Evolutionary conservation across 2,329 filamentous ascomycete genomes (phyloP).

Genomic region (Calonectria crousiana): DNA sequence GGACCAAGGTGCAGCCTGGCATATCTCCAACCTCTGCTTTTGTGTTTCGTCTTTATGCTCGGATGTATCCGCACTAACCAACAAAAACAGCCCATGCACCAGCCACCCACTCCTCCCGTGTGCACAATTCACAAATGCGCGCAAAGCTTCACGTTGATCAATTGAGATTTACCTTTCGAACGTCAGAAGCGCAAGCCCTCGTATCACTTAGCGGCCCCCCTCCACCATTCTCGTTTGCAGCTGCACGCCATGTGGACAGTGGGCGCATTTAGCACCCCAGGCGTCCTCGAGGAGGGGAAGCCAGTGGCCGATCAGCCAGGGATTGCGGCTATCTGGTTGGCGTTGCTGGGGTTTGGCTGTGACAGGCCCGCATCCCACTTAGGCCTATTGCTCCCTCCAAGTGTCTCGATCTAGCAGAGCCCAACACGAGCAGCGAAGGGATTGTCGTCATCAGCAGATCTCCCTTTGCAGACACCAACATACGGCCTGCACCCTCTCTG

Average conservation of each 20-base stretch:
- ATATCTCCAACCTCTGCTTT: conserved; percentile 10
- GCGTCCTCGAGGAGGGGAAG: neutral
- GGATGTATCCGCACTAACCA: neutral
- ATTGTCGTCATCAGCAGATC: conserved; percentile 16
- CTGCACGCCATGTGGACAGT: conserved; percentile 16
- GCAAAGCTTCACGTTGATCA: neutral
- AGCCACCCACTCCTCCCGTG: neutral
- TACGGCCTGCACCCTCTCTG: neutral
- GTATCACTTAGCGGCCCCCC: conserved; percentile 21
- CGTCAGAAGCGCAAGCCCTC: conserved; percentile 13
- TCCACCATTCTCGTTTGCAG: conserved; percentile 15
- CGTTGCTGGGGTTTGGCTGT: conserved; percentile 8
- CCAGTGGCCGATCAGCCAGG: conserved; percentile 21
- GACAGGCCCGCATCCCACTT: conserved; percentile 10
- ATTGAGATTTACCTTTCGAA: conserved; percentile 6
- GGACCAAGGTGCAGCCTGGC: neutral
- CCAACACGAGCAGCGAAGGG: conserved; percentile 7
- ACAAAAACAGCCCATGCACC: conserved; percentile 2
- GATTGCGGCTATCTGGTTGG: conserved; percentile 23
- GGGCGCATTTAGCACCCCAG: neutral
- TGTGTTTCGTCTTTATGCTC: neutral
- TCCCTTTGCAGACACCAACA: conserved; percentile 9
- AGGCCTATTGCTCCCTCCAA: neutral
- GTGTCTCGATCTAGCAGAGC: conserved; percentile 16
- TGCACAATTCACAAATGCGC: neutral